Conservation (phyloP, 2,329 filamentous ascomycete genomes). For the Ophiostoma montium region DNA sequence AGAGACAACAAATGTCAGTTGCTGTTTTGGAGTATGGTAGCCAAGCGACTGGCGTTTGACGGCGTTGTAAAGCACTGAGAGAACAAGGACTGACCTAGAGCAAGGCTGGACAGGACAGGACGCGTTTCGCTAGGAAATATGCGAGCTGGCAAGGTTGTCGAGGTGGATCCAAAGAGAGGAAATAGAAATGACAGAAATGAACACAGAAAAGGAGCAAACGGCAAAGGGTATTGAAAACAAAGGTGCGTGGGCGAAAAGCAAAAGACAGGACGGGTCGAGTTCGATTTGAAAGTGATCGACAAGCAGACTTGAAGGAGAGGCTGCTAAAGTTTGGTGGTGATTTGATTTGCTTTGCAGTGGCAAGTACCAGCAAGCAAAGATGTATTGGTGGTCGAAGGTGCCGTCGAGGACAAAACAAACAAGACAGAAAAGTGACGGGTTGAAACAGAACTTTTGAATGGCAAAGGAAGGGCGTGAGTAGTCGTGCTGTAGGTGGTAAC, state of each 20-base stretch:
- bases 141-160: neutral
- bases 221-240: neutral
- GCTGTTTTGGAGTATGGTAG: too few relatives aligned
- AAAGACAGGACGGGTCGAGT: neutral
- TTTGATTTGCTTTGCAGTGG: too few relatives aligned
- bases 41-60: too few relatives aligned
- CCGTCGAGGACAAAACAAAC: neutral
- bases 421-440: neutral
- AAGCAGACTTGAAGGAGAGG: too few relatives aligned
- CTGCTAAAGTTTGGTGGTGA: too few relatives aligned
- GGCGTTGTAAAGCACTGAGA: too few relatives aligned
- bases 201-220: neutral
- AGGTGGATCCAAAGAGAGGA: neutral
- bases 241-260: neutral
- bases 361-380: too few relatives aligned
- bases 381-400: neutral
- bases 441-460: neutral
- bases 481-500: too few relatives aligned
- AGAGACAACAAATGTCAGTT: too few relatives aligned
- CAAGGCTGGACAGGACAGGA: neutral
- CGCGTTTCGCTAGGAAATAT: neutral
- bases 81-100: constrained; percentile 1
- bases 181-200: neutral
- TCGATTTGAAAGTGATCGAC: too few relatives aligned
- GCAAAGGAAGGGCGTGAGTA: neutral